Percentiles rank a stretch among this genome's conserved stretches.
Conservation (phyloP, 106 monocot genomes). For the Phalaenopsis equestris region DNA sequence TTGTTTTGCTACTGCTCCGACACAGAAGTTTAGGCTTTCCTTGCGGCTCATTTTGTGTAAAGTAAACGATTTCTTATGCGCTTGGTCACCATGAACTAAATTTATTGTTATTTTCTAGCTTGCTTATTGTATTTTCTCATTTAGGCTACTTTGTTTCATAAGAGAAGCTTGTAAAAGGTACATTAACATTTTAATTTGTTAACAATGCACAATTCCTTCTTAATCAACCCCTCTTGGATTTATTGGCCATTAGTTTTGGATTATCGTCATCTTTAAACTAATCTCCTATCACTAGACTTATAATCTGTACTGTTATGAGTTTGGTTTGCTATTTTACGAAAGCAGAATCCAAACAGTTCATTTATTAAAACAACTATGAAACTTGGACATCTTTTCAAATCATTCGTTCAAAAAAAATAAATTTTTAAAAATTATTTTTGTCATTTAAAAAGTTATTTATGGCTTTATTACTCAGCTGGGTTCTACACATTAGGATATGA, state of each 20-base stretch:
- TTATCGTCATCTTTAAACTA: not conserved
- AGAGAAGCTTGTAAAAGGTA: not conserved
- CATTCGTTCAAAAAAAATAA: no score
- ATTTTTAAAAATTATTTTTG: no score
- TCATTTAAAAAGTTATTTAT: not conserved
- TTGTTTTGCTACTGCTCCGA: not conserved
- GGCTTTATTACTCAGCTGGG: not conserved
- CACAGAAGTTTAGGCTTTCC: not conserved
- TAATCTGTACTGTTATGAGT: no score
- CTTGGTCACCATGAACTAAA: not conserved
- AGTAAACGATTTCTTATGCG: not conserved
- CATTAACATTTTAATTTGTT: not conserved
- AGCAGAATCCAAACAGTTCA: no score
- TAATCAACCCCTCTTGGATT: not conserved
- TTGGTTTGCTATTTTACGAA: no score
- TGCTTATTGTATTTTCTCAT: not conserved
- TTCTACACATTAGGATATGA: no score
- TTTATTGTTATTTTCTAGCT: not conserved
- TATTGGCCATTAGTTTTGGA: not conserved
- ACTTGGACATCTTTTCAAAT: no score
- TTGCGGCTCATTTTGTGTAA: not conserved
- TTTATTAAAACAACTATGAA: no score
- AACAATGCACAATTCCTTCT: not conserved
- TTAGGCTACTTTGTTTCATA: not conserved
- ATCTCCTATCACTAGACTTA: not conserved